Evolutionary conservation across 352 stramenopile genomes (phyloP).

Genomic region (Pythium rishiriense): DNA sequence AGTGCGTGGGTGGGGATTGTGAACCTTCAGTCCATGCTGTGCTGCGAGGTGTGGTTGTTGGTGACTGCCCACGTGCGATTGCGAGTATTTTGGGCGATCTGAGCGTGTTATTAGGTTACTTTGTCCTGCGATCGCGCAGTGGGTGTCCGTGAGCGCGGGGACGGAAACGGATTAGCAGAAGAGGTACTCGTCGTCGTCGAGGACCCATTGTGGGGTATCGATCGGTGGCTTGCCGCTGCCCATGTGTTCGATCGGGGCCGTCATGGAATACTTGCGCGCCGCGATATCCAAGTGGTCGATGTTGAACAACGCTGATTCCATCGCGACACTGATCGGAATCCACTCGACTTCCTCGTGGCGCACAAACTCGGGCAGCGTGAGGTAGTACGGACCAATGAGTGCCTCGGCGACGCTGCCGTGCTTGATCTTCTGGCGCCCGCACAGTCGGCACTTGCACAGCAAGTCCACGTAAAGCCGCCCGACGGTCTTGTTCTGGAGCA

Average conservation of each 20-base stretch:
- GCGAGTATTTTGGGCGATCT: too few relatives aligned
- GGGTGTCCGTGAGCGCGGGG: too few relatives aligned
- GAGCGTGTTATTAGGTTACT: too few relatives aligned
- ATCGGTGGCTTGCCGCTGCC: neutral
- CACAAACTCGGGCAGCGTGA: conserved; percentile 11
- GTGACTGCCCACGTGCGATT: too few relatives aligned
- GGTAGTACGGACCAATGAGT: conserved; percentile 25
- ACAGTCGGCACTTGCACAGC: conserved; percentile 8
- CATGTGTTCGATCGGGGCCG: neutral
- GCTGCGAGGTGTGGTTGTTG: too few relatives aligned
- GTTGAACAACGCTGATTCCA: conserved; percentile 15
- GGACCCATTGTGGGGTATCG: neutral
- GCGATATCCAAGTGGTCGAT: conserved; percentile 12
- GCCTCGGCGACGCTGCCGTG: conserved; percentile 11
- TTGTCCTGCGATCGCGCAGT: too few relatives aligned
- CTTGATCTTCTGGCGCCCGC: conserved; percentile 18
- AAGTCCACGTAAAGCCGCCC: conserved; percentile 13
- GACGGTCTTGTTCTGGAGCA: conserved; percentile 14
- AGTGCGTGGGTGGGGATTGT: too few relatives aligned
- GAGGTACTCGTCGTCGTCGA: conserved; percentile 11
- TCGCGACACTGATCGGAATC: conserved; percentile 24
- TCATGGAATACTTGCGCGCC: conserved; percentile 19
- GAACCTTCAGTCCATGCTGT: too few relatives aligned
- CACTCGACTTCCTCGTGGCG: conserved; percentile 19
- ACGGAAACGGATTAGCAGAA: neutral